Conservation (phyloP, 2,329 filamentous ascomycete species). For the Basipetospora chlamydospora region DNA sequence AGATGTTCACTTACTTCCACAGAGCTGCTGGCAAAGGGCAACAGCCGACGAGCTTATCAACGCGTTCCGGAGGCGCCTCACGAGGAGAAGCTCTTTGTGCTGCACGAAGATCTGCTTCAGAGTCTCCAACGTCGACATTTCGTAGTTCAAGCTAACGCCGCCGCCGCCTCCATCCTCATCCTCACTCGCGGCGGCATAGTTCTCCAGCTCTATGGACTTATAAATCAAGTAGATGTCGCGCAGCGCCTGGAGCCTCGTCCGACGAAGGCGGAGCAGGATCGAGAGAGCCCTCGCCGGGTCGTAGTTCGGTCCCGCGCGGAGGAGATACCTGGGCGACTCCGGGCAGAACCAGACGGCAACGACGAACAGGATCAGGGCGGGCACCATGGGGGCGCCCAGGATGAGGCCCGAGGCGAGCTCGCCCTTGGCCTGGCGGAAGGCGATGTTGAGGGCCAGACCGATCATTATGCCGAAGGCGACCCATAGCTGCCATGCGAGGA, state of each 20-base stretch:
- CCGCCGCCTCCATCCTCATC: neutral
- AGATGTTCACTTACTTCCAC: slow-evolving; percentile 14
- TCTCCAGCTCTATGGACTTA: neutral
- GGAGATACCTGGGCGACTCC: slow-evolving; percentile 17
- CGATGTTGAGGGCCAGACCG: slow-evolving; percentile 21
- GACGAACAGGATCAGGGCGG: slow-evolving; percentile 17
- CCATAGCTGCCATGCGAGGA: slow-evolving; percentile 31
- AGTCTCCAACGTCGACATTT: too few relatives aligned
- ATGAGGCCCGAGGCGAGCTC: slow-evolving; percentile 12
- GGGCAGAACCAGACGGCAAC: slow-evolving; percentile 21
- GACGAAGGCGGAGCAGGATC: neutral
- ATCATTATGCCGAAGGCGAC: slow-evolving; percentile 23
- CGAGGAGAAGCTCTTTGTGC: too few relatives aligned
- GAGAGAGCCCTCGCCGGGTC: neutral
- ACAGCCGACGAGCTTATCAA: slow-evolving; percentile 17
- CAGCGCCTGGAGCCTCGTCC: slow-evolving; percentile 21
- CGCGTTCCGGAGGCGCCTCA: slow-evolving; percentile 17
- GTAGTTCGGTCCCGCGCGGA: slow-evolving; percentile 13
- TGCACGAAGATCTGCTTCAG: too few relatives aligned
- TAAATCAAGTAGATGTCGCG: slow-evolving; percentile 26
- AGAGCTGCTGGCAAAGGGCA: slow-evolving; percentile 18
- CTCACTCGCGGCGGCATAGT: neutral
- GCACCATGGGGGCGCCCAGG: slow-evolving; percentile 20
- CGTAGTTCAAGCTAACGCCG: too few relatives aligned
- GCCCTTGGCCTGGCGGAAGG: slow-evolving; percentile 13